Percentiles rank a stretch among this genome's conserved stretches.
These are phyloP conservation scores for Cokeromyces recurvatus DNA, from an alignment of 371 early-diverging fungal genomes.

Conservation along the genomic window DNA sequence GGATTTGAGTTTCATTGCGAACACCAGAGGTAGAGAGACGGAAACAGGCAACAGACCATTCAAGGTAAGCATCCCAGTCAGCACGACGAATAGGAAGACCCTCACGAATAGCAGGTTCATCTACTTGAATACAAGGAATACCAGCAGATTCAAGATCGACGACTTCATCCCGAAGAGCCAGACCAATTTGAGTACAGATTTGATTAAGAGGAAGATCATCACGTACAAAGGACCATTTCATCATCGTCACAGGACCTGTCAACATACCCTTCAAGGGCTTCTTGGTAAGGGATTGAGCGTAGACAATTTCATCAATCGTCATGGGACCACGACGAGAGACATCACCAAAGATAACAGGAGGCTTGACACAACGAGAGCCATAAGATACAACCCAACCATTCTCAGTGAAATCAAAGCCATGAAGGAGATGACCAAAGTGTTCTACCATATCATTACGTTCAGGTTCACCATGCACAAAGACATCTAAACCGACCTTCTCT, in stretches of 20 bases:
- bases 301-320: conserved; percentile 80
- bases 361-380: conserved; percentile 94
- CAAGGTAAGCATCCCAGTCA: conserved; percentile 86
- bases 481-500: conserved; percentile 85
- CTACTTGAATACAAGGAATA: conserved; percentile 92
- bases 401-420: conserved; percentile 89
- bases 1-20: conserved; percentile 87
- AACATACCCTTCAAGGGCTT: conserved; percentile 97
- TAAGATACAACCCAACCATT: conserved; percentile 98
- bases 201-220: conserved; percentile 87
- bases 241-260: conserved; percentile 91
- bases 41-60: conserved; percentile 95
- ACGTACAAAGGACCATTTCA: conserved; percentile 97
- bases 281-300: conserved; percentile 84
- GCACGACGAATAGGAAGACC: conserved; percentile 90
- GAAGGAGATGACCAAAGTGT: conserved; percentile 79
- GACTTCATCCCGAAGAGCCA: conserved; percentile 96
- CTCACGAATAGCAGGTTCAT: conserved; percentile 98
- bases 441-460: conserved; percentile 98
- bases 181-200: conserved; percentile 87
- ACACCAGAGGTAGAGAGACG: conserved; percentile 88
- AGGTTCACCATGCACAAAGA: conserved; percentile 95
- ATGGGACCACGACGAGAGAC: conserved; percentile 86
- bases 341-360: conserved; percentile 90
- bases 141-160: conserved; percentile 89